phyloP scores from a whole-genome alignment of 2,329 filamentous ascomycete genomes.

The Madurella mycetomatis region DNA sequence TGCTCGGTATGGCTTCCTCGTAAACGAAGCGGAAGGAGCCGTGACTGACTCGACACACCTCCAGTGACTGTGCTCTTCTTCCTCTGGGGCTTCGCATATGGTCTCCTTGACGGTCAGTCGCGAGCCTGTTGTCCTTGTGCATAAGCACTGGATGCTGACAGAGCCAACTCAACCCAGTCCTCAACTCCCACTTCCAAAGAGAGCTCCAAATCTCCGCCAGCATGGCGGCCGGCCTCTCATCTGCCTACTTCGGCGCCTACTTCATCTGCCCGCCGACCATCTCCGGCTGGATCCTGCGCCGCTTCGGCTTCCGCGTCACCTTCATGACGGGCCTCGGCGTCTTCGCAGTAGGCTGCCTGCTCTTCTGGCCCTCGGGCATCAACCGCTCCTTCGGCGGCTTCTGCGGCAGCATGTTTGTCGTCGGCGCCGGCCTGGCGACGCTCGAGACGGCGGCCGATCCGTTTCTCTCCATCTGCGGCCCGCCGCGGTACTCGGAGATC shows the following conservation, averaged over 20 bases:
- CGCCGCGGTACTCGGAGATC: conserved; percentile 55
- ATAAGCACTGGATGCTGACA: background rate
- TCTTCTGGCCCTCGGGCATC: conserved; percentile 56
- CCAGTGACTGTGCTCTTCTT: conserved; percentile 35
- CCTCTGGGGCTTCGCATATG: conserved; percentile 36
- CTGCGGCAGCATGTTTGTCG: conserved; percentile 52
- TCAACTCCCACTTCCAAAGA: conserved; percentile 48
- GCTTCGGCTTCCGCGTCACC: conserved; percentile 61
- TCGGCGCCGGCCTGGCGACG: conserved; percentile 39
- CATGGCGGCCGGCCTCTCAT: conserved; percentile 44
- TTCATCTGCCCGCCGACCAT: conserved; percentile 35
- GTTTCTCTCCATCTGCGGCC: conserved; percentile 50
- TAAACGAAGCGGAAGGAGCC: background rate
- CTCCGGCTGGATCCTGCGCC: conserved; percentile 53
- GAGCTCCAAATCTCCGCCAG: conserved; percentile 42
- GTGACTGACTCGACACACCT: background rate
- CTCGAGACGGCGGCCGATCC: conserved; percentile 58
- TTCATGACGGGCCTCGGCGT: conserved; percentile 60
- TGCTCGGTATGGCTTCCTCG: conserved; percentile 21
- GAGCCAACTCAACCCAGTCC: conserved; percentile 28
- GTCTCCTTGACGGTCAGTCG: conserved; percentile 30
- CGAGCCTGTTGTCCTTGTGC: background rate
- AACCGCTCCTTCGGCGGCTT: conserved; percentile 55
- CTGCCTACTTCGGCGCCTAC: conserved; percentile 49
- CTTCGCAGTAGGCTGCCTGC: conserved; percentile 52